Percentiles rank a stretch among this genome's conserved stretches.
These are phyloP conservation scores for Metschnikowia peoriensis DNA, from an alignment of 805 yeast genomes.

Conservation along the genomic window DNA sequence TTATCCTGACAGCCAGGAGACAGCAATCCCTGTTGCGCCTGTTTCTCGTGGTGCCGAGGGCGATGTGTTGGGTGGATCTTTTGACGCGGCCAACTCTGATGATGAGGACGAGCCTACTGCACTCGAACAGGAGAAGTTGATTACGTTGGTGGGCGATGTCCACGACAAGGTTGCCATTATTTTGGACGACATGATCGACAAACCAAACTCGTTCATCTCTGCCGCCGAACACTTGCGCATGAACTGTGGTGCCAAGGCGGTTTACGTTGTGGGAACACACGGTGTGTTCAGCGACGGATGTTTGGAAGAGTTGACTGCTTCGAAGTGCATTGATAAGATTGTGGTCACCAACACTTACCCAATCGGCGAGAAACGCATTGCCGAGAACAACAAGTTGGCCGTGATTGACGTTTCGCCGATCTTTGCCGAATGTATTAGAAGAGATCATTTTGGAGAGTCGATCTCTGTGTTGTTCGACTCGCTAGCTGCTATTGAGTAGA, in stretches of 20 bases:
- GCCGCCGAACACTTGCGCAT: constrained; percentile 97
- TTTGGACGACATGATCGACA: constrained; percentile 95
- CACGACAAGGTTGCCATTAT: constrained; percentile 88
- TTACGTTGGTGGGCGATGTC: constrained; percentile 96
- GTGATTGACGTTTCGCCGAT: constrained; percentile 93
- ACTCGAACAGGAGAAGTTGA: constrained; percentile 73
- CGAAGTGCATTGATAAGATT: constrained; percentile 82
- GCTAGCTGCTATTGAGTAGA: constrained; percentile 53
- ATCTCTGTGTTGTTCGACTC: constrained; percentile 92
- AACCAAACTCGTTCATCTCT: constrained; percentile 89
- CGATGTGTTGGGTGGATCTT: constrained; percentile 77
- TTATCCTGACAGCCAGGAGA: constrained; percentile 31
- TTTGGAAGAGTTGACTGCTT: constrained; percentile 71
- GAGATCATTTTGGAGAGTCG: constrained; percentile 98
- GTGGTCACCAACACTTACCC: constrained; percentile 98
- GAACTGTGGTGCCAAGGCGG: constrained; percentile 94
- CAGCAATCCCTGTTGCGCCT: constrained; percentile 8
- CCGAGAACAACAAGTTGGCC: constrained; percentile 61
- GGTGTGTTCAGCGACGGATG: constrained; percentile 91
- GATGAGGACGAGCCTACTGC: constrained; percentile 77
- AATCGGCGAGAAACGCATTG: constrained; percentile 59
- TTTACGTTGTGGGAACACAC: constrained; percentile 91
- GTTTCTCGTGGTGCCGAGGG: constrained; percentile 22
- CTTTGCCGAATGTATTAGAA: constrained; percentile 96
- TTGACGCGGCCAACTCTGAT: constrained; percentile 77